Percentiles rank a stretch among this genome's conserved stretches.
Conservation (phyloP, 306 rosid genomes). For the Cucumis melo region DNA sequence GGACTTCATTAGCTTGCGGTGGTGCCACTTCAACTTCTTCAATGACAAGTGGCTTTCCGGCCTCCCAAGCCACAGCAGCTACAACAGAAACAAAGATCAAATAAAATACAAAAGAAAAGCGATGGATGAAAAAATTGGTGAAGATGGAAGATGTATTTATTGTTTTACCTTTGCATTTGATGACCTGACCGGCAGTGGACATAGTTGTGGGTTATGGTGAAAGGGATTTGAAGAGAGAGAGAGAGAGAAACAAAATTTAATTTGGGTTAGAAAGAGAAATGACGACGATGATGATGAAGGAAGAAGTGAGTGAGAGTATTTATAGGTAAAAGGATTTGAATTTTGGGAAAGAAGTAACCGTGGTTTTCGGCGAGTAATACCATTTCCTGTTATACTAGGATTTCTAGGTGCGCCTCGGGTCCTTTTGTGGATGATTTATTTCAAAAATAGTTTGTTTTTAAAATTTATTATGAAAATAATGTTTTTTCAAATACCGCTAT, state of each 20-base stretch:
- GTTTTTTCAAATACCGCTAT: no score
- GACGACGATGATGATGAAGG: not conserved
- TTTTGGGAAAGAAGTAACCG: not conserved
- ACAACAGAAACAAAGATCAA: not conserved
- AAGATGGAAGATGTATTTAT: not conserved
- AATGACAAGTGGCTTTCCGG: slow-evolving; percentile 38
- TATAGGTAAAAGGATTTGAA: not conserved
- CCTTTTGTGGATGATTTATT: no score
- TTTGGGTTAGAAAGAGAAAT: not conserved
- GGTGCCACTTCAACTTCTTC: slow-evolving; percentile 42
- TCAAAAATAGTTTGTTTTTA: no score
- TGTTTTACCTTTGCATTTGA: slow-evolving; percentile 52
- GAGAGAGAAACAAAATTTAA: no score
- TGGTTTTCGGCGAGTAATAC: not conserved
- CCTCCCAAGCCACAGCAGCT: slow-evolving; percentile 52
- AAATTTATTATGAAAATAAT: no score
- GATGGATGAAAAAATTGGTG: no score
- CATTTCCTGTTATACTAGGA: not conserved
- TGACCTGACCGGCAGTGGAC: slow-evolving; percentile 41
- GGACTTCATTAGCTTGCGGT: slow-evolving; percentile 37
- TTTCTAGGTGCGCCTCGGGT: slow-evolving; percentile 7
- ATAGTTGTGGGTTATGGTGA: not conserved
- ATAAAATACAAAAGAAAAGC: no score
- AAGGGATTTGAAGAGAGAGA: not conserved
- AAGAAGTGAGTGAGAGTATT: not conserved